These are phyloP conservation scores for Phytopythium mirpurense DNA, from an alignment of 352 stramenopile species.

Conservation along the genomic window DNA sequence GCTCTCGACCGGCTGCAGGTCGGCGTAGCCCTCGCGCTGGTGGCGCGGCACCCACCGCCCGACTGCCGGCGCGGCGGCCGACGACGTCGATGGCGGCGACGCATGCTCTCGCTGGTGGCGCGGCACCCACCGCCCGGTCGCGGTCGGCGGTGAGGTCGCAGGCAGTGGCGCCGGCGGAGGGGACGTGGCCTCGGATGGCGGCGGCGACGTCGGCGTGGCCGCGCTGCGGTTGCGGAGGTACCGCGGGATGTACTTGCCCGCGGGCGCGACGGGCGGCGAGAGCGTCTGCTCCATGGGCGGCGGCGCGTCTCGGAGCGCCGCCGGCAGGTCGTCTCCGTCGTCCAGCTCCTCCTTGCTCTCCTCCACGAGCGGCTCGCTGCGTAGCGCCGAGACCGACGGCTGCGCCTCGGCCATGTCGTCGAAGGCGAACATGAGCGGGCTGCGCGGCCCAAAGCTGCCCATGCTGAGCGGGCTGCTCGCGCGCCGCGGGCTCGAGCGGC, in stretches of 20 bases:
- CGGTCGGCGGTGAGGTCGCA: slow-evolving; percentile 7
- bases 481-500: slow-evolving; percentile 42
- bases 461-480: slow-evolving; percentile 57
- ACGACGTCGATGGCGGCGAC: neutral
- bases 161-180: slow-evolving; percentile 31
- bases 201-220: slow-evolving; percentile 32
- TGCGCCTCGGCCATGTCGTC: slow-evolving; percentile 49
- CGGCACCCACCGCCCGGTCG: slow-evolving; percentile 43
- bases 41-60: slow-evolving; percentile 50
- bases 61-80: slow-evolving; percentile 25
- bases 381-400: slow-evolving; percentile 6
- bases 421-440: slow-evolving; percentile 75
- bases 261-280: slow-evolving; percentile 40
- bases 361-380: slow-evolving; percentile 13
- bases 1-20: slow-evolving; percentile 40
- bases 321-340: slow-evolving; percentile 7
- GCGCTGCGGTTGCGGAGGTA: slow-evolving; percentile 67
- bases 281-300: slow-evolving; percentile 45
- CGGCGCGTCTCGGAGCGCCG: slow-evolving; percentile 14
- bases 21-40: slow-evolving; percentile 47
- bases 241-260: slow-evolving; percentile 66
- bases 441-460: slow-evolving; percentile 53
- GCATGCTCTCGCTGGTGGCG: slow-evolving; percentile 39
- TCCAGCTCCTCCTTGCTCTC: slow-evolving; percentile 18
- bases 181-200: slow-evolving; percentile 22